These are phyloP conservation scores for Colletotrichum orchidophilum DNA, from an alignment of 2,329 filamentous ascomycete genomes.

Conservation along the genomic window DNA sequence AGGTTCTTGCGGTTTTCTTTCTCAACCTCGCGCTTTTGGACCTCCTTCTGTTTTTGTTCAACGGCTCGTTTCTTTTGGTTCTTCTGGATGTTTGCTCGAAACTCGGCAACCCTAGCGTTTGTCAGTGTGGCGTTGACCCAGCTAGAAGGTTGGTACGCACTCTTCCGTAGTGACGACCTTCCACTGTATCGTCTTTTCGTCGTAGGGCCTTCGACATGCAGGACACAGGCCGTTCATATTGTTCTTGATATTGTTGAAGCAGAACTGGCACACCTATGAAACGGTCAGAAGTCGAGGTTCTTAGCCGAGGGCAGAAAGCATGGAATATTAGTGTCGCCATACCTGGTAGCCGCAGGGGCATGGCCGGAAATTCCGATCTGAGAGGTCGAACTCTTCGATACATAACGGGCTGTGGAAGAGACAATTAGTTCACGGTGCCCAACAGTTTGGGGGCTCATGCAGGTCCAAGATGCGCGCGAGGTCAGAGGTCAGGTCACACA, in stretches of 20 bases:
- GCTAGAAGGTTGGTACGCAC: conserved; percentile 63
- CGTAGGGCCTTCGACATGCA: conserved; percentile 94
- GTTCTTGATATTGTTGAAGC: conserved; percentile 98
- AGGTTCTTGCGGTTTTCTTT: conserved; percentile 95
- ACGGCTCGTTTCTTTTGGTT: conserved; percentile 92
- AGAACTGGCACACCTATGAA: conserved; percentile 94
- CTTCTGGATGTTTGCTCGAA: conserved; percentile 82
- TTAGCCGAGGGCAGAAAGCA: background rate
- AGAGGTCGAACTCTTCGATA: conserved; percentile 98
- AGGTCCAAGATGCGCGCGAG: background rate
- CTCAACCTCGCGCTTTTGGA: conserved; percentile 95
- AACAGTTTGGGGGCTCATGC: background rate
- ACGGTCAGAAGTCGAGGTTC: conserved; percentile 16
- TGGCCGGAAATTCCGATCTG: conserved; percentile 94
- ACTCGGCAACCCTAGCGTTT: conserved; percentile 71
- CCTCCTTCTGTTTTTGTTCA: conserved; percentile 88
- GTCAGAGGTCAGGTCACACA: conserved; percentile 48
- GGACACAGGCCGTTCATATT: conserved; percentile 98
- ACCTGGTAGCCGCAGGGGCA: conserved; percentile 99
- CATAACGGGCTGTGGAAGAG: conserved; percentile 80
- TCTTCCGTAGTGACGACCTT: conserved; percentile 95
- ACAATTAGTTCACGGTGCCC: conserved; percentile 37
- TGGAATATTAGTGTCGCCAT: conserved; percentile 42
- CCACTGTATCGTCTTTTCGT: conserved; percentile 97
- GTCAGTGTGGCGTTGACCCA: conserved; percentile 35